These are phyloP conservation scores for Blastobotrys illinoisensis DNA, from an alignment of 1,139 yeast species.

Conservation along the genomic window DNA sequence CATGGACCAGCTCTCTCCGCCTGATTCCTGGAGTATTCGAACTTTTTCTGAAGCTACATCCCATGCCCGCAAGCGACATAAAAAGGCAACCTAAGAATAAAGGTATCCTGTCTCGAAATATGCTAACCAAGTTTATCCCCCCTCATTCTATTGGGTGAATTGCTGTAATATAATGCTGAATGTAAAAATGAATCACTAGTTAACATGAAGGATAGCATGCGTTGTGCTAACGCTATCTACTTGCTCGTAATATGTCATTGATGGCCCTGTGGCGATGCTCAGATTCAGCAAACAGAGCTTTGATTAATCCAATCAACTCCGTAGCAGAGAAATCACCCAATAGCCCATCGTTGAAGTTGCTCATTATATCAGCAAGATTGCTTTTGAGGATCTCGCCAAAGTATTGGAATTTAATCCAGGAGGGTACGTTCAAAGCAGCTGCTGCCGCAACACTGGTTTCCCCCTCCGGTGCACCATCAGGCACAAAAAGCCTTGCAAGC, in stretches of 20 bases:
- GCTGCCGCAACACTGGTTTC: slow-evolving; percentile 5
- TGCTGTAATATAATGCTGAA: background rate
- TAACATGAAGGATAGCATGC: too few species aligned
- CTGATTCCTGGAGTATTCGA: slow-evolving; percentile 14
- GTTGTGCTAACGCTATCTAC: background rate
- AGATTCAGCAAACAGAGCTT: slow-evolving; percentile 65
- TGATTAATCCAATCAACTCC: slow-evolving; percentile 59
- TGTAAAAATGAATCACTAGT: too few species aligned
- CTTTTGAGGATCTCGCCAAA: slow-evolving; percentile 32
- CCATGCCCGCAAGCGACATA: background rate
- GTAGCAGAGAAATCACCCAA: slow-evolving; percentile 63
- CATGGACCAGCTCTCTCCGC: slow-evolving; percentile 27
- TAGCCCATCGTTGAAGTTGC: slow-evolving; percentile 64
- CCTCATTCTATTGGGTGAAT: background rate
- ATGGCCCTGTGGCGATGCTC: slow-evolving; percentile 57
- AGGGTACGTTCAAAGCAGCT: slow-evolving; percentile 33
- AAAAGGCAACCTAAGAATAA: background rate
- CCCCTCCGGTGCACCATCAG: slow-evolving; percentile 6
- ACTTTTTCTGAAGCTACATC: slow-evolving; percentile 11
- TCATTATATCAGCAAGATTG: slow-evolving; percentile 62
- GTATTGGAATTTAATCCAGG: slow-evolving; percentile 37
- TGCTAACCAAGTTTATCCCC: background rate
- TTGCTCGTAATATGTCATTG: slow-evolving; percentile 42
- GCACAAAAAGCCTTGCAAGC: slow-evolving; percentile 24
- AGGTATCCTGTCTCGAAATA: too few species aligned